Percentiles rank a stretch among this genome's conserved stretches.
phyloP scores from a whole-genome alignment of 805 yeast species.

The Monosporozyma servazzii region DNA sequence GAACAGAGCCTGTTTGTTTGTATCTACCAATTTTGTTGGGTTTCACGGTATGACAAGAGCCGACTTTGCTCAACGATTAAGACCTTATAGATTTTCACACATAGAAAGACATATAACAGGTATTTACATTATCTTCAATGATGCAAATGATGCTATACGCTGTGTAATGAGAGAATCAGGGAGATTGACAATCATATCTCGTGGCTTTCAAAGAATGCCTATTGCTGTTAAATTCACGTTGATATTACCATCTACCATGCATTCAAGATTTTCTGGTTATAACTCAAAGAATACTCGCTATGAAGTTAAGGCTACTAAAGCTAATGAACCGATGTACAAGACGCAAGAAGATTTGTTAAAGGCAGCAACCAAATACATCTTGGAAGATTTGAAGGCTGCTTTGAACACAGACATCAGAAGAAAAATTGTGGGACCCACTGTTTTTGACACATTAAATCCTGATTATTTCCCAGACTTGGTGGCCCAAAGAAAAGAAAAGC shows the following conservation, averaged over 20 bases:
- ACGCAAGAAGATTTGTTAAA: slow-evolving; percentile 35
- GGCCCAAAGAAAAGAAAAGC: slow-evolving; percentile 29
- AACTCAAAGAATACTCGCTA: background rate
- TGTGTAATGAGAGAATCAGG: slow-evolving; percentile 22
- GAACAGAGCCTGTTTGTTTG: slow-evolving; percentile 49
- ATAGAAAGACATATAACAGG: slow-evolving; percentile 57
- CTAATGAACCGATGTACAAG: slow-evolving; percentile 9
- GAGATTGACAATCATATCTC: slow-evolving; percentile 16
- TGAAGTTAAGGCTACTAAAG: background rate
- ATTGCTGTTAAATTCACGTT: slow-evolving; percentile 19
- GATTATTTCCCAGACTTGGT: slow-evolving; percentile 45
- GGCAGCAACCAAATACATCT: slow-evolving; percentile 49
- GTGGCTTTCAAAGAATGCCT: slow-evolving; percentile 15
- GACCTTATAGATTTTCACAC: slow-evolving; percentile 55
- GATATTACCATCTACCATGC: slow-evolving; percentile 7
- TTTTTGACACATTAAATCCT: slow-evolving; percentile 52
- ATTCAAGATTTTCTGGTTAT: slow-evolving; percentile 4
- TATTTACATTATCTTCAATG: slow-evolving; percentile 61
- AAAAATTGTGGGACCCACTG: slow-evolving; percentile 58
- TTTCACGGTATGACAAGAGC: slow-evolving; percentile 45
- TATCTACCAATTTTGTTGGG: slow-evolving; percentile 43
- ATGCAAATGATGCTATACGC: slow-evolving; percentile 19
- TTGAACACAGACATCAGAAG: slow-evolving; percentile 66
- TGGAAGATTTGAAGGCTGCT: slow-evolving; percentile 55
- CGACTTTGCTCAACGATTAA: slow-evolving; percentile 51